A percentile compares a stretch with the other conserved stretches of the same genome.
Evolutionary conservation across 371 early-diverging fungal genomes (phyloP).

Genomic region (Umbelopsis sp.): DNA sequence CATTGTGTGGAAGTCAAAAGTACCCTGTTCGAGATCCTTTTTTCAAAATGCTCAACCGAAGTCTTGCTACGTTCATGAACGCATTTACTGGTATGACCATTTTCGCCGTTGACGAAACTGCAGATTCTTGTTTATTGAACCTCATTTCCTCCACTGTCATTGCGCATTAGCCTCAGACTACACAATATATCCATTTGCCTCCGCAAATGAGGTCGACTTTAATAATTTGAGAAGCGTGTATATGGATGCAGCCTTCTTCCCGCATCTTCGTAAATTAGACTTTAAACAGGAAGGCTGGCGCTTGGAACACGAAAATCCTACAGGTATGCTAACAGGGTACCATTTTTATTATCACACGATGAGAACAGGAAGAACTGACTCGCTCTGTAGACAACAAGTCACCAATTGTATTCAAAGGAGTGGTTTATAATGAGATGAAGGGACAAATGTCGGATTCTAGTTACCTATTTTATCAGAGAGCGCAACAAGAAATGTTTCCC

Average conservation of each 20-base stretch:
- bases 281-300: slow-evolving; percentile 97
- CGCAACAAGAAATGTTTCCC: slow-evolving; percentile 84
- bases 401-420: slow-evolving; percentile 82
- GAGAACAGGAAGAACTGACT: background rate
- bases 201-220: slow-evolving; percentile 86
- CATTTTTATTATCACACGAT: background rate
- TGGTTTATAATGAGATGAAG: slow-evolving; percentile 98
- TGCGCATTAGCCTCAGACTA: slow-evolving; percentile 71
- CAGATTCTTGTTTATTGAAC: too few species aligned
- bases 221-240: slow-evolving; percentile 90
- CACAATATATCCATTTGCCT: slow-evolving; percentile 94
- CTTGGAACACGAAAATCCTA: slow-evolving; percentile 79
- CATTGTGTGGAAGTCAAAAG: slow-evolving; percentile 85
- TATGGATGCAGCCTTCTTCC: slow-evolving; percentile 90
- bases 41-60: slow-evolving; percentile 97
- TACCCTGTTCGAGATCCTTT: slow-evolving; percentile 97
- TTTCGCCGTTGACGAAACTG: too few species aligned
- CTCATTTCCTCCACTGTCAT: background rate
- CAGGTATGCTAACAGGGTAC: slow-evolving; percentile 39
- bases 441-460: slow-evolving; percentile 85
- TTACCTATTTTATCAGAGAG: slow-evolving; percentile 74
- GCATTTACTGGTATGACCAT: slow-evolving; percentile 79
- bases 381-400: slow-evolving; percentile 43
- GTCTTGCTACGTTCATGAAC: slow-evolving; percentile 96
- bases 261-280: slow-evolving; percentile 77